Percentiles rank a stretch among this genome's conserved stretches.
Conservation (phyloP, 805 yeast genomes). For the Lipomyces oligophaga region DNA sequence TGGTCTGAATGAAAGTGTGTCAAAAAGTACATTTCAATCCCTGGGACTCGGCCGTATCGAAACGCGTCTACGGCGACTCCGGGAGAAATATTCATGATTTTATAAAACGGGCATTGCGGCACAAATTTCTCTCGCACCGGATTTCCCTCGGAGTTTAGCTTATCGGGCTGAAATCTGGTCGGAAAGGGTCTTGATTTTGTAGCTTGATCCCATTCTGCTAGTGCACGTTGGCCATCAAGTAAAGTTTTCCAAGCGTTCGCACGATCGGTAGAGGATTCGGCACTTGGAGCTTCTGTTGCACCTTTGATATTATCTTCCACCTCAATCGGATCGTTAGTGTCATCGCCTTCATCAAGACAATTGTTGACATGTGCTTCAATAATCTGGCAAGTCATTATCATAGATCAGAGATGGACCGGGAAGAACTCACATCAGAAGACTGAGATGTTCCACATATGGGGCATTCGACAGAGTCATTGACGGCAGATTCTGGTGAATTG, state of each 20-base stretch:
- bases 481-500: not conserved
- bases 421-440: not conserved
- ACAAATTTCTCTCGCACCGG: not conserved
- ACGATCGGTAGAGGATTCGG: not conserved
- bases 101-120: slow-evolving; percentile 35
- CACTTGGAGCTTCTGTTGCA: not conserved
- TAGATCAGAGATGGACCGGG: no score
- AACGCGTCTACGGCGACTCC: slow-evolving; percentile 41
- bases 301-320: not conserved
- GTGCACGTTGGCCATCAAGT: not conserved
- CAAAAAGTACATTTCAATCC: slow-evolving; percentile 35
- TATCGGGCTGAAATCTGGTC: not conserved
- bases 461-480: not conserved
- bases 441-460: slow-evolving; percentile 7
- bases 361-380: slow-evolving; percentile 11
- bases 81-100: slow-evolving; percentile 34
- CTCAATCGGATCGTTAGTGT: not conserved
- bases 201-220: not conserved
- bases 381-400: not conserved
- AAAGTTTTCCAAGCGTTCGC: not conserved
- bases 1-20: slow-evolving; percentile 91
- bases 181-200: not conserved
- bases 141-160: not conserved
- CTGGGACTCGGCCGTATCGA: slow-evolving; percentile 37
- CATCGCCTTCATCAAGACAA: slow-evolving; percentile 3